phyloP scores from a whole-genome alignment of 2,329 filamentous ascomycete genomes.

The Cladobotryum mycophilum region DNA sequence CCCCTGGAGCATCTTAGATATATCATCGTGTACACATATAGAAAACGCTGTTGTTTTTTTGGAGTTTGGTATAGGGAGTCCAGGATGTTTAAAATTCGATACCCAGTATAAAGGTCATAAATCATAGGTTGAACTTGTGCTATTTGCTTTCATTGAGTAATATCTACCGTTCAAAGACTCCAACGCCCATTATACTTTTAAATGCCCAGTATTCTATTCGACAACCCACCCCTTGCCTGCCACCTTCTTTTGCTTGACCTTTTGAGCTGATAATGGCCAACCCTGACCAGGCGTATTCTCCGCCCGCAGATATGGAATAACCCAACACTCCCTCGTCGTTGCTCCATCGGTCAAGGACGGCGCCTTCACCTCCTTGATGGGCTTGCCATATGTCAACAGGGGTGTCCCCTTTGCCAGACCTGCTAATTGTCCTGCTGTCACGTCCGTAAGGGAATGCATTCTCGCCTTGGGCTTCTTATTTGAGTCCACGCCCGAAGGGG shows the following conservation, averaged over 20 bases:
- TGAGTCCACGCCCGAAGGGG: constrained; percentile 41
- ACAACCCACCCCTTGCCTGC: constrained; percentile 69
- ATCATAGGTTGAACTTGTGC: neutral
- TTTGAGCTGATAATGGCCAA: constrained; percentile 82
- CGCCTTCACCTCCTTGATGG: constrained; percentile 70
- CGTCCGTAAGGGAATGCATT: constrained; percentile 80
- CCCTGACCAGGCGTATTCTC: constrained; percentile 62
- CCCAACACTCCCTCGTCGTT: constrained; percentile 67
- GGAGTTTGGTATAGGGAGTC: neutral
- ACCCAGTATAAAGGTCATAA: constrained; percentile 2
- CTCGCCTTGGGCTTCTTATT: constrained; percentile 64
- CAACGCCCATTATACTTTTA: neutral
- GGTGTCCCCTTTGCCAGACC: constrained; percentile 79
- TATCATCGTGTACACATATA: too few relatives aligned
- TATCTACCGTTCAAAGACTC: neutral
- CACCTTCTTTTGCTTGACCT: constrained; percentile 73
- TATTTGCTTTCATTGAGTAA: neutral
- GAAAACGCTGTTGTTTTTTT: neutral
- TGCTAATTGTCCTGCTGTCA: constrained; percentile 69
- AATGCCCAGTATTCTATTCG: constrained; percentile 33
- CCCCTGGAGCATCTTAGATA: constrained; percentile 18
- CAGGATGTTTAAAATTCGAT: constrained; percentile 2
- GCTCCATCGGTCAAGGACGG: constrained; percentile 30
- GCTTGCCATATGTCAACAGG: constrained; percentile 78
- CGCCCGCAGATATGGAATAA: constrained; percentile 68